Conservation (phyloP, 140 eudicot genomes). For the Bidens hawaiensis region DNA sequence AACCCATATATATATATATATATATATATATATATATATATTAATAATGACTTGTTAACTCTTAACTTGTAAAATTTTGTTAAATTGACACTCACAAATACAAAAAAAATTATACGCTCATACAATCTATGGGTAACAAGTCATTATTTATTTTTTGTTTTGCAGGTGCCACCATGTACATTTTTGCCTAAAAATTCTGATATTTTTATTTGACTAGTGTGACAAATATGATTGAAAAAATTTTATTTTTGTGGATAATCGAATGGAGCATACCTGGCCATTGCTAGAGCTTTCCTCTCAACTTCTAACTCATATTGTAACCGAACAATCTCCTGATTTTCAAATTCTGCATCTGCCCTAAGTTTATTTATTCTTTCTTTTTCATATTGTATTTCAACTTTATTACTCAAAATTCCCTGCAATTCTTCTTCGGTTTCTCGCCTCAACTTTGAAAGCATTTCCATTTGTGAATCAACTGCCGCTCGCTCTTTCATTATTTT, state of each 20-base stretch:
- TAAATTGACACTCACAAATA: too few species aligned
- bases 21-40: too few species aligned
- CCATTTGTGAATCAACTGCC: conserved; percentile 91
- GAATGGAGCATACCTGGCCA: conserved; percentile 70
- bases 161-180: too few species aligned
- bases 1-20: too few species aligned
- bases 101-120: too few species aligned
- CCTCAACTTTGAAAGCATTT: conserved; percentile 69
- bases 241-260: too few species aligned
- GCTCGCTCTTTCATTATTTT: conserved; percentile 83
- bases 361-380: conserved; percentile 81
- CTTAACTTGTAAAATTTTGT: too few species aligned
- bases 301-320: conserved; percentile 90
- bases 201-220: neutral
- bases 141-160: too few species aligned
- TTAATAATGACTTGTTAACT: too few species aligned
- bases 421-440: conserved; percentile 83
- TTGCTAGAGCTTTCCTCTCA: conserved; percentile 89
- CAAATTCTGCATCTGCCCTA: conserved; percentile 70
- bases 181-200: neutral
- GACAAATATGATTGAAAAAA: neutral
- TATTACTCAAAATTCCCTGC: conserved; percentile 64
- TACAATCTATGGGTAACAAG: too few species aligned
- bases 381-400: conserved; percentile 79
- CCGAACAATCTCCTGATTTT: conserved; percentile 72